A percentile compares a stretch with the other conserved stretches of the same genome.
Evolutionary conservation across 768 basidiomycete genomes (phyloP).

Genomic region (Amanita thiersii): DNA sequence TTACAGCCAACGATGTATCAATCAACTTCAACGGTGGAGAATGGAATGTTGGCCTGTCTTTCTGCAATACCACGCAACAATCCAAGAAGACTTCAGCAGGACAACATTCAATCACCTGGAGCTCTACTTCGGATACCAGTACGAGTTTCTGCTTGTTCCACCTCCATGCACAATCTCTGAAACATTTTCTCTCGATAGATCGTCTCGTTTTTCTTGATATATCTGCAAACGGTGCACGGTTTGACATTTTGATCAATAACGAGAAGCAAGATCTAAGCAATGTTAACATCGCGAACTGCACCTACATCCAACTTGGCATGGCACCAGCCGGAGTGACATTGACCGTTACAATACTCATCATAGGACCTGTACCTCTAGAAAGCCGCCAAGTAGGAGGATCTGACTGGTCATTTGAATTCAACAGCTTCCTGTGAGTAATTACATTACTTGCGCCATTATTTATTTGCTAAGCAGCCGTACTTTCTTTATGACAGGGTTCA

Average conservation of each 20-base stretch:
- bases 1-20: not conserved
- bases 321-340: not conserved
- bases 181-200: not conserved
- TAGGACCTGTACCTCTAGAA: not conserved
- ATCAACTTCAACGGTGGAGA: slow-evolving; percentile 2
- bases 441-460: too few relatives aligned
- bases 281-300: slow-evolving; percentile 1
- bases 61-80: not conserved
- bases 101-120: slow-evolving; percentile 2
- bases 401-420: slow-evolving; percentile 4
- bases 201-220: not conserved
- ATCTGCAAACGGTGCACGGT: not conserved
- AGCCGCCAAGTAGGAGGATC: not conserved
- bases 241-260: slow-evolving; percentile 1
- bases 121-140: not conserved
- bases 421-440: slow-evolving; percentile 3
- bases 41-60: not conserved
- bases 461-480: too few relatives aligned
- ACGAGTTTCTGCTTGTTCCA: not conserved
- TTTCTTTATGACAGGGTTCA: too few relatives aligned
- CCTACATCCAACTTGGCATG: not conserved
- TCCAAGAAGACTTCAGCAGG: not conserved
- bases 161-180: not conserved
- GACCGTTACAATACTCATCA: slow-evolving; percentile 2
- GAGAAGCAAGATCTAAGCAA: not conserved